Evolutionary conservation across 495 filamentous ascomycete species (phyloP), one percentile per base, ranked within the genome.

Genomic region (Talaromyces adpressus): DNA sequence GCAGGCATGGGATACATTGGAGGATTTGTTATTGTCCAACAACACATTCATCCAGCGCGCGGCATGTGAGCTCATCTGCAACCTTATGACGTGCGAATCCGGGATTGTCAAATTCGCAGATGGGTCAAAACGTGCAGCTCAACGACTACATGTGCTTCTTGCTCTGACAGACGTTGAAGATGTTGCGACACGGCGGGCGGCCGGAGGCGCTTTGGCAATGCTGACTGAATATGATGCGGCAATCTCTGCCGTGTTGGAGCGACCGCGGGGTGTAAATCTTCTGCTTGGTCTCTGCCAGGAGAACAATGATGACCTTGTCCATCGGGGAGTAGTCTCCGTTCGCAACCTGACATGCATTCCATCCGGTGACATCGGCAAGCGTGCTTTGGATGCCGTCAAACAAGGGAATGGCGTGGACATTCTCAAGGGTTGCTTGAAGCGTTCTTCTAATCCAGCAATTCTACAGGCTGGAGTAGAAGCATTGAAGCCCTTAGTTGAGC

Each of bases 101-200:
- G 91, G 91, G 2, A 74, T 92, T 11, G 81, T 87, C 41, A 83
- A 90, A 52, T 96, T 92, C 66, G 90, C 88, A 0, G 89, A 89
- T 57, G 87, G 86, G 22, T 80, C 81, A 8, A 78, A 85, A 62
- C 80, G 84, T 59, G 89, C 92, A 1, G 78, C 76, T 2, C 87
- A 91, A 61, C 80, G 92, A 20, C 71, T 97, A 59, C 89, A 93
- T 68, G 84, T 97, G 25, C 72, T 98, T 11, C 82, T 97, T 14
- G 93, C 93, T 4, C 82, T 98, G 22, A 87, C 91, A 4, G 93
- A 98, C 69, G 85, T 88, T 1, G 89, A 97, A 61, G 92, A 97
- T 67, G 71, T 82, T 29, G 85, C 82, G 9, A 96, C 93, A 5
- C 79, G 93, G 54, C 84, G 85, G 62, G 94, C 92, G 0, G 92